These are phyloP conservation scores for Endocarpon pusillum DNA, from an alignment of 495 filamentous ascomycete genomes.

Conservation along the genomic window DNA sequence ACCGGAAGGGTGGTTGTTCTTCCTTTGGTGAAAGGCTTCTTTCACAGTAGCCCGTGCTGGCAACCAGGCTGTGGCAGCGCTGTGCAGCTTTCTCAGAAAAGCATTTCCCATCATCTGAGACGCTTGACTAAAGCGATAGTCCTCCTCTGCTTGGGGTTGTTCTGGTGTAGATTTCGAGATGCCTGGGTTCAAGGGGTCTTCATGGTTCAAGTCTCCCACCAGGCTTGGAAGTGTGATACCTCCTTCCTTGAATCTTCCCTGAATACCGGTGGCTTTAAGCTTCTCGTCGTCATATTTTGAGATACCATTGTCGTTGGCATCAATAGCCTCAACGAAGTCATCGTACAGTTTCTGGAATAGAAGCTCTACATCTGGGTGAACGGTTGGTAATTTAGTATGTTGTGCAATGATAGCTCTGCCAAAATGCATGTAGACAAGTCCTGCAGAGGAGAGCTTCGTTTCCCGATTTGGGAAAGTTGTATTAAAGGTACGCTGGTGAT, in stretches of 20 bases:
- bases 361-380: conserved; percentile 48
- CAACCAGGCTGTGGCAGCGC: conserved; percentile 47
- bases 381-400: conserved; percentile 39
- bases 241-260: conserved; percentile 65
- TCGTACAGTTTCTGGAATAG: conserved; percentile 82
- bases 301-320: conserved; percentile 96
- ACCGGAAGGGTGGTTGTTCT: conserved; percentile 50
- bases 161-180: conserved; percentile 15
- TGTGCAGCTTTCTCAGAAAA: conserved; percentile 56
- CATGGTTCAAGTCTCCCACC: conserved; percentile 65
- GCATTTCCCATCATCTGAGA: conserved; percentile 70
- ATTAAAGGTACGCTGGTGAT: conserved; percentile 85
- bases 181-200: conserved; percentile 20
- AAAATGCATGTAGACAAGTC: conserved; percentile 91
- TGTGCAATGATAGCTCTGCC: conserved; percentile 64
- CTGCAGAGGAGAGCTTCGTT: conserved; percentile 86
- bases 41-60: conserved; percentile 68
- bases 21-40: conserved; percentile 46
- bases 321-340: conserved; percentile 86
- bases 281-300: conserved; percentile 52
- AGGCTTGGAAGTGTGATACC: conserved; percentile 71
- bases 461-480: conserved; percentile 57
- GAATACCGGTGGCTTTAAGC: conserved; percentile 42
- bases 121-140: conserved; percentile 58
- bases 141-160: conserved; percentile 56